Evolutionary conservation across 2,329 filamentous ascomycete species (phyloP), one percentile per base, ranked within the genome.

Genomic region (Fusarium verrucosum): DNA sequence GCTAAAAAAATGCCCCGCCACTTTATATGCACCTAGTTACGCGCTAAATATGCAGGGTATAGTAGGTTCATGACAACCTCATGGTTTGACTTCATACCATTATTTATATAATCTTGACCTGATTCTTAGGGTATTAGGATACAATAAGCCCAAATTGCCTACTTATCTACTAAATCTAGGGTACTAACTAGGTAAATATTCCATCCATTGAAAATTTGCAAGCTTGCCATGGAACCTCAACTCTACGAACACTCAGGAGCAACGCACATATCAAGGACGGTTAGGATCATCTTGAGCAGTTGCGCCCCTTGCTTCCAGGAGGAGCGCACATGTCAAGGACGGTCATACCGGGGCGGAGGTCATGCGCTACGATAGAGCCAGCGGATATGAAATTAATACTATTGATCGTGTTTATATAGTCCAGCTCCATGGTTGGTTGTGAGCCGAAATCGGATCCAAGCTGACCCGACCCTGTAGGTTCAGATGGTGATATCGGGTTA

Each of bases 321-420:
- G 95, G 95, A 58, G 95, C 95, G 79, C 95, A 99, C 82, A 99
- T 89, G 77, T 99, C 95, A 70, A 99, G 81, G 10, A 97, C 94
- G 2, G 90, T 91, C 89, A 97, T 96, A 50, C 94, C 92, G 5
- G 95, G 94, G 70, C 88, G 87, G 46, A 98, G 84, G 73, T 98
- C 94, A n/a, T n/a, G 32, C n/a, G 7, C 32, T 26, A 14, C 26
- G 10, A 47, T 40, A 17, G 44, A 38, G 37, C 44, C 22, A 20
- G 44, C n/a, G 22, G 44, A 47, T 17, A 40, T 47, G 17, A n/a
- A n/a, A 14, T 19, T n/a, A 38, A 26, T 19, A 40, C 22, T 40
- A 26, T 47, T 38, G 23, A 47, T 20, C 17, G 10, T 30, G 13
- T 46, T 28, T 28, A 17, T 45, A 19, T 25, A 23, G 17, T 30